phyloP scores from a whole-genome alignment of 768 basidiomycete species.

The Lyophyllum semitale region DNA sequence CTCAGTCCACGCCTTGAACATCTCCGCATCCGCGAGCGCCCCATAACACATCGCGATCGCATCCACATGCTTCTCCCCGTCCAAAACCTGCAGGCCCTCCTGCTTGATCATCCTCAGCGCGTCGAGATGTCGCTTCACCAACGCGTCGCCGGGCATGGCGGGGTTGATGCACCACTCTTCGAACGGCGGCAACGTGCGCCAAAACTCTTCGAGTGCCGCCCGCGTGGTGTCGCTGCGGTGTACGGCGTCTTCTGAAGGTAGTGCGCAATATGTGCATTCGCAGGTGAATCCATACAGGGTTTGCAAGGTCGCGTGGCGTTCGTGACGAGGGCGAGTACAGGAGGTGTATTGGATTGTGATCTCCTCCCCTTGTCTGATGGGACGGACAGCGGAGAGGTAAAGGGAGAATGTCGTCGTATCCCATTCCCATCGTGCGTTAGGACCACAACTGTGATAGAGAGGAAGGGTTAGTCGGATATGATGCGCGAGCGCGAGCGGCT shows the following conservation, averaged over 20 bases:
- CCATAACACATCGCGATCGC: conserved; percentile 44
- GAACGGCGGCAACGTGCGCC: conserved; percentile 29
- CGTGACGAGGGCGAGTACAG: conserved; percentile 20
- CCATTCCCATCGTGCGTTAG: conserved; percentile 42
- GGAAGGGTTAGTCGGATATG: background rate
- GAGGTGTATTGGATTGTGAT: conserved; percentile 39
- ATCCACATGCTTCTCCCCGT: conserved; percentile 33
- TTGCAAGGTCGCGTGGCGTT: conserved; percentile 23
- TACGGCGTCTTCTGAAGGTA: conserved; percentile 11
- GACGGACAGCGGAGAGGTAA: conserved; percentile 33
- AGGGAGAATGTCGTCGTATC: conserved; percentile 32
- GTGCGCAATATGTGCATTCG: conserved; percentile 27
- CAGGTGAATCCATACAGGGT: conserved; percentile 34
- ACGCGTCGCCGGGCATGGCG: conserved; percentile 22
- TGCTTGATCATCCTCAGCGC: conserved; percentile 31
- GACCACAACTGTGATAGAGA: conserved; percentile 31
- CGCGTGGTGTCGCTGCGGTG: conserved; percentile 30
- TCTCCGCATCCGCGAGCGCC: conserved; percentile 34
- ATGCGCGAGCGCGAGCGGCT: background rate
- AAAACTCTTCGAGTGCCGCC: conserved; percentile 26
- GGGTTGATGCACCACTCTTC: conserved; percentile 34
- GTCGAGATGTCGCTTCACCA: conserved; percentile 33
- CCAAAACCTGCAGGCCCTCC: conserved; percentile 35
- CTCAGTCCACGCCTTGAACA: conserved; percentile 35
- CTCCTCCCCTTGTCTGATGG: conserved; percentile 34